Percentiles rank a stretch among this genome's conserved stretches.
phyloP scores from a whole-genome alignment of 305 asterid genomes.

The Petunia hybrid region DNA sequence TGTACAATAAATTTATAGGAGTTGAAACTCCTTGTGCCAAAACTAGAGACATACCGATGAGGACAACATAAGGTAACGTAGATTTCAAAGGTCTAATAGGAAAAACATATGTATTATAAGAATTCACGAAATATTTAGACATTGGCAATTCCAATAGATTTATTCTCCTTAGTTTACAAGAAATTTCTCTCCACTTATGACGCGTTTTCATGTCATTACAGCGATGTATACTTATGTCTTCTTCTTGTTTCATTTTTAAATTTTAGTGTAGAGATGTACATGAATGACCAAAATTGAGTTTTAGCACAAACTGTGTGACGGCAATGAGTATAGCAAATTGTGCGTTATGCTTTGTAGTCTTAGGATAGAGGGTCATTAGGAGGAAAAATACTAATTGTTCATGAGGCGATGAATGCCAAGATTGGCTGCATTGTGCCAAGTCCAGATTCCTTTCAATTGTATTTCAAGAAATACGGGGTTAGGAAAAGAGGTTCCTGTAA shows the following conservation, averaged over 20 bases:
- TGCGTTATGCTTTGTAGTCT: no score
- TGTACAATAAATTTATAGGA: conserved; percentile 14
- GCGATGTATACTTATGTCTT: background rate
- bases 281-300: background rate
- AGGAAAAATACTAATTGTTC: no score
- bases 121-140: background rate
- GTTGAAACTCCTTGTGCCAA: background rate
- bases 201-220: background rate
- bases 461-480: no score
- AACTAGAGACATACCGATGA: background rate
- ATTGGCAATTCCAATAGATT: background rate
- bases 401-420: no score
- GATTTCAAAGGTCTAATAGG: conserved; percentile 1
- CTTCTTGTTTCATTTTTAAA: background rate
- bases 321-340: no score
- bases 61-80: background rate
- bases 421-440: no score
- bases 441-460: no score
- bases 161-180: background rate
- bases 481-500: no score
- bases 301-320: no score
- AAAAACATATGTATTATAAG: background rate
- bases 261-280: background rate
- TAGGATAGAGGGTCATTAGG: no score
- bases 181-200: background rate